phyloP scores from a whole-genome alignment of 768 basidiomycete genomes.

The Amanita thiersii region DNA sequence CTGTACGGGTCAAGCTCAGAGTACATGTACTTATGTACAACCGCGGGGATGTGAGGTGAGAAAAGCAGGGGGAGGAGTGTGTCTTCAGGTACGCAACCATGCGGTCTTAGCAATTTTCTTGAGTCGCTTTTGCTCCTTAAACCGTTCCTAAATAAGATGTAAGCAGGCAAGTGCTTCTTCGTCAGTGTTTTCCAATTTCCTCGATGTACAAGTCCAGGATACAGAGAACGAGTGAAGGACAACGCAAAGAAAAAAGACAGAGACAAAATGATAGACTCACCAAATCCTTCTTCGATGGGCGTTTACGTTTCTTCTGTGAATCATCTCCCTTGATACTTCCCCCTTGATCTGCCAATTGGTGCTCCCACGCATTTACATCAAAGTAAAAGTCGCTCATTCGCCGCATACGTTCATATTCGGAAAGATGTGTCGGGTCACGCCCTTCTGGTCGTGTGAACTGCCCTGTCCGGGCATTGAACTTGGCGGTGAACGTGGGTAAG shows the following conservation, averaged over 20 bases:
- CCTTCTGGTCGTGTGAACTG: conserved; percentile 59
- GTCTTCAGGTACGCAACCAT: conserved; percentile 67
- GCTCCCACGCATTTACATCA: conserved; percentile 74
- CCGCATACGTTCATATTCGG: conserved; percentile 74
- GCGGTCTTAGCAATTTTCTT: conserved; percentile 88
- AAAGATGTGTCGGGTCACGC: conserved; percentile 68
- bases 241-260: conserved; percentile 3
- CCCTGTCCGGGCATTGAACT: conserved; percentile 79
- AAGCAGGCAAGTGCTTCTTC: conserved; percentile 4
- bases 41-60: neutral
- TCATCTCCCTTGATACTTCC: conserved; percentile 25
- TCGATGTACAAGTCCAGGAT: conserved; percentile 4
- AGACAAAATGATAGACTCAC: conserved; percentile 32
- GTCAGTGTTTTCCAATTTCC: conserved; percentile 7
- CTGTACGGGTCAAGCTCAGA: conserved; percentile 2
- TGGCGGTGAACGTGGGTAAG: conserved; percentile 49
- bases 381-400: conserved; percentile 89
- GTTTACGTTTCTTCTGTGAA: conserved; percentile 62
- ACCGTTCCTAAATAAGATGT: conserved; percentile 52
- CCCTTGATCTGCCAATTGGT: conserved; percentile 47
- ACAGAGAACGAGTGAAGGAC: conserved; percentile 7
- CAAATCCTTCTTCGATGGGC: conserved; percentile 77
- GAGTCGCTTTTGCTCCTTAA: conserved; percentile 71
- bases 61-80: too few relatives aligned
- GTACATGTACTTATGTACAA: neutral